phyloP scores from a whole-genome alignment of 495 filamentous ascomycete species.

The Aspergillus campestris region DNA sequence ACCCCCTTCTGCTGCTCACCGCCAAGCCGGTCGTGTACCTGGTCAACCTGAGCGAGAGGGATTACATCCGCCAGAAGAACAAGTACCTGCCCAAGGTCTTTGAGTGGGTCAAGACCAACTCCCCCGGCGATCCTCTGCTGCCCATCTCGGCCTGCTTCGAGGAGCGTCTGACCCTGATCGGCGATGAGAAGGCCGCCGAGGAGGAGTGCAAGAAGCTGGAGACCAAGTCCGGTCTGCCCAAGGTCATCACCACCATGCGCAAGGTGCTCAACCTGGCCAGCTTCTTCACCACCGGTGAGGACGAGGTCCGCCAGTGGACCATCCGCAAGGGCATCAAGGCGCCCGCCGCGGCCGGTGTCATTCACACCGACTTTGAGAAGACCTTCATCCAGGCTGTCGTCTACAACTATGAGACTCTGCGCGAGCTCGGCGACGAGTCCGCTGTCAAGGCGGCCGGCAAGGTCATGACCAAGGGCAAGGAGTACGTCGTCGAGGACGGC shows the following conservation, averaged over 20 bases:
- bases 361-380: slow-evolving; percentile 99
- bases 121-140: slow-evolving; percentile 78
- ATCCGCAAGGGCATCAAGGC: slow-evolving; percentile 95
- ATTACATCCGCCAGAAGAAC: slow-evolving; percentile 99
- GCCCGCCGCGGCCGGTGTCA: slow-evolving; percentile 93
- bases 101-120: slow-evolving; percentile 88
- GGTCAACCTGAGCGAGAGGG: slow-evolving; percentile 93
- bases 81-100: slow-evolving; percentile 92
- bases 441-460: slow-evolving; percentile 90
- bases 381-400: slow-evolving; percentile 97
- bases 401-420: slow-evolving; percentile 71
- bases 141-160: slow-evolving; percentile 90
- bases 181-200: slow-evolving; percentile 63
- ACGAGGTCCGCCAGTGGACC: slow-evolving; percentile 98
- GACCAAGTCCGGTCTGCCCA: slow-evolving; percentile 83
- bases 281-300: slow-evolving; percentile 96
- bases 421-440: slow-evolving; percentile 81
- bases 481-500: slow-evolving; percentile 61
- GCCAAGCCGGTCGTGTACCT: slow-evolving; percentile 97
- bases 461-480: slow-evolving; percentile 97
- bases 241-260: slow-evolving; percentile 92
- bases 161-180: slow-evolving; percentile 76
- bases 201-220: slow-evolving; percentile 86
- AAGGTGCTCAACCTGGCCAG: slow-evolving; percentile 78
- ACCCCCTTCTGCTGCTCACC: slow-evolving; percentile 87